phyloP scores from a whole-genome alignment of 2,329 filamentous ascomycete genomes.

The Myriosclerotinia scirpicola region DNA sequence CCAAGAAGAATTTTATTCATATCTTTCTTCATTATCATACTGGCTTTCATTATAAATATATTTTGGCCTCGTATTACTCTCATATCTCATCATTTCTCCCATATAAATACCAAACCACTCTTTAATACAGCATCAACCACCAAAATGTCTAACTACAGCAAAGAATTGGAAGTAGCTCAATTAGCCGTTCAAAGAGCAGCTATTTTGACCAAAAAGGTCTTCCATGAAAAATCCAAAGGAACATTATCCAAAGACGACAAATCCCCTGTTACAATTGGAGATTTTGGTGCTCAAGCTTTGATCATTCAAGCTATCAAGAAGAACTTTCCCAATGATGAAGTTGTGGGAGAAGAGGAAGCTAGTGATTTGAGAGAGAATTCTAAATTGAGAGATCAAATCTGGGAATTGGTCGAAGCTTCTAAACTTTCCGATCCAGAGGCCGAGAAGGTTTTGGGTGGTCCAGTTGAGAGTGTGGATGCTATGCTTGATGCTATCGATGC shows the following conservation, averaged over 20 bases:
- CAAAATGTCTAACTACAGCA: constrained; percentile 57
- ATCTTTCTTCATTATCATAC: constrained; percentile 35
- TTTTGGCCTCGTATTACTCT: constrained; percentile 37
- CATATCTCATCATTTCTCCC: constrained; percentile 37
- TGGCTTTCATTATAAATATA: constrained; percentile 37
- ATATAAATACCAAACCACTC: constrained; percentile 25
- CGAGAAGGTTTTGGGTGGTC: constrained; percentile 67
- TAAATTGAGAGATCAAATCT: constrained; percentile 72
- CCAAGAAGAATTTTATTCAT: constrained; percentile 31
- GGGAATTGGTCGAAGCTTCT: constrained; percentile 74
- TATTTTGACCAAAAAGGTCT: constrained; percentile 73
- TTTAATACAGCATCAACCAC: constrained; percentile 30
- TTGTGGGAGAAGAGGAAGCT: constrained; percentile 95
- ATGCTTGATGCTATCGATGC: constrained; percentile 68
- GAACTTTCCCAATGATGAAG: constrained; percentile 86
- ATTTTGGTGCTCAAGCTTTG: constrained; percentile 95
- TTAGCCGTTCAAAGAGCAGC: constrained; percentile 84
- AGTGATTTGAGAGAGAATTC: constrained; percentile 71
- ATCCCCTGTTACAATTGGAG: constrained; percentile 94
- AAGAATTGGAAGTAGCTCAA: constrained; percentile 80
- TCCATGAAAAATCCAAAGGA: constrained; percentile 88
- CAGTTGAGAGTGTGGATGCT: constrained; percentile 62
- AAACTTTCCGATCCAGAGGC: constrained; percentile 66
- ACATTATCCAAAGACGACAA: constrained; percentile 93
- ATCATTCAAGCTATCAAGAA: constrained; percentile 88